These are phyloP conservation scores for Pythium angustatum DNA, from an alignment of 352 stramenopile genomes.

Conservation along the genomic window DNA sequence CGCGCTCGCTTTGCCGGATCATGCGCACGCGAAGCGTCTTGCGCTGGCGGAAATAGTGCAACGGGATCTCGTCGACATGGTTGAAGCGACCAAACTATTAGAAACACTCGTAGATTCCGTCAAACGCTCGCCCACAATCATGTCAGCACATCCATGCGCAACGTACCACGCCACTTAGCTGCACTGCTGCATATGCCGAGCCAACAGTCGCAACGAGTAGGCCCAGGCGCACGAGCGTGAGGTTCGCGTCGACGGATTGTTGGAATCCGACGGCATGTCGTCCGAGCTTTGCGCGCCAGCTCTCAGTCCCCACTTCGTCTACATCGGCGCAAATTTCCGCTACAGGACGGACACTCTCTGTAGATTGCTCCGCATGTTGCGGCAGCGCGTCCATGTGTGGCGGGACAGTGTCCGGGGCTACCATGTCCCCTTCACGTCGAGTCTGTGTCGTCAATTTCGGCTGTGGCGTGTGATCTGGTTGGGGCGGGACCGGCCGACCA, in stretches of 20 bases:
- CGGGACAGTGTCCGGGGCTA: conserved; percentile 8
- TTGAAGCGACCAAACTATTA: conserved; percentile 57
- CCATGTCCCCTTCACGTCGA: conserved; percentile 8
- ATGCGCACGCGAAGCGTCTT: conserved; percentile 78
- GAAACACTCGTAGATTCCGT: too few relatives aligned
- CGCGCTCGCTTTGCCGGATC: conserved; percentile 56
- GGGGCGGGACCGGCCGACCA: neutral
- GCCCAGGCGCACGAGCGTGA: conserved; percentile 63
- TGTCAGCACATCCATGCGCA: neutral
- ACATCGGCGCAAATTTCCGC: conserved; percentile 6
- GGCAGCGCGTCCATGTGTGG: neutral
- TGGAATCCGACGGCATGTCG: conserved; percentile 17
- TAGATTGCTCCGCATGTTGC: neutral
- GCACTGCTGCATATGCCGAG: conserved; percentile 45
- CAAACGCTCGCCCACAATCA: neutral
- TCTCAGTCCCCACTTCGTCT: conserved; percentile 15
- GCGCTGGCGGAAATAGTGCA: conserved; percentile 59
- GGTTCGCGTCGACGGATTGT: conserved; percentile 64
- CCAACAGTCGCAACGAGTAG: conserved; percentile 46
- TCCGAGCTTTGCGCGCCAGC: conserved; percentile 24
- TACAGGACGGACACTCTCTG: neutral
- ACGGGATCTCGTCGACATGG: conserved; percentile 59
- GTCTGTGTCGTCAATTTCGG: neutral
- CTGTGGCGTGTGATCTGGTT: neutral
- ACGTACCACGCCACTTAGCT: conserved; percentile 59